Evolutionary conservation across 2,329 filamentous ascomycete genomes (phyloP).

Genomic region (Talaromyces amestolkiae): DNA sequence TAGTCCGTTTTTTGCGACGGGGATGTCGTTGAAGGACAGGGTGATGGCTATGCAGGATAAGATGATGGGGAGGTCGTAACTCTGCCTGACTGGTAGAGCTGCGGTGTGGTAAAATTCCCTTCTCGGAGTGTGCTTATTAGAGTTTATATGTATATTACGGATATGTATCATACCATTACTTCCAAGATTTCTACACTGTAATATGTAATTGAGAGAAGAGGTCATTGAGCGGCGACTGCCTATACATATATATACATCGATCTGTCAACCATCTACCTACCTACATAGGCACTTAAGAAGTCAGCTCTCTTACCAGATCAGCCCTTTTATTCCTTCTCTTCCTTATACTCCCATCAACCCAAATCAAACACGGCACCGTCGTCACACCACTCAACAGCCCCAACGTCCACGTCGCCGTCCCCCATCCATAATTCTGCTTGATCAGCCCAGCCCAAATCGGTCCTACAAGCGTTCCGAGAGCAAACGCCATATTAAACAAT

Average conservation of each 20-base stretch:
- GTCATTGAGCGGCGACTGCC: not conserved
- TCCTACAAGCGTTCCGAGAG: conserved; percentile 58
- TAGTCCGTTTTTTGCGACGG: conserved; percentile 36
- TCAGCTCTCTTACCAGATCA: not conserved
- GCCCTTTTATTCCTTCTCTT: conserved; percentile 10
- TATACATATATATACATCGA: not conserved
- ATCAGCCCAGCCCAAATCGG: conserved; percentile 55
- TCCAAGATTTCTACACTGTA: not conserved
- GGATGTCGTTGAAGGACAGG: conserved; percentile 36
- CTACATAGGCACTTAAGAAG: too few species aligned
- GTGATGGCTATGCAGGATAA: conserved; percentile 22
- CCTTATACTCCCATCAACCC: conserved; percentile 19
- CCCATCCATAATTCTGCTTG: conserved; percentile 34
- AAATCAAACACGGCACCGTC: conserved; percentile 25
- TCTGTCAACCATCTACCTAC: not conserved
- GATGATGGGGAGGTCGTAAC: conserved; percentile 7
- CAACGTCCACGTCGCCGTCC: conserved; percentile 29
- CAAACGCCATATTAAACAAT: conserved; percentile 63
- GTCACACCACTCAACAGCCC: conserved; percentile 30
- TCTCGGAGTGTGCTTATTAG: not conserved
- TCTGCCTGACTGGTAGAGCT: not conserved
- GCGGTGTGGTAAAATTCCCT: not conserved
- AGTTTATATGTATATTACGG: not conserved
- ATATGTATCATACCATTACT: not conserved
- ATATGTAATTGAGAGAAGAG: not conserved